These are phyloP conservation scores for Suillus alpinus DNA, from an alignment of 768 basidiomycete genomes.

Conservation along the genomic window DNA sequence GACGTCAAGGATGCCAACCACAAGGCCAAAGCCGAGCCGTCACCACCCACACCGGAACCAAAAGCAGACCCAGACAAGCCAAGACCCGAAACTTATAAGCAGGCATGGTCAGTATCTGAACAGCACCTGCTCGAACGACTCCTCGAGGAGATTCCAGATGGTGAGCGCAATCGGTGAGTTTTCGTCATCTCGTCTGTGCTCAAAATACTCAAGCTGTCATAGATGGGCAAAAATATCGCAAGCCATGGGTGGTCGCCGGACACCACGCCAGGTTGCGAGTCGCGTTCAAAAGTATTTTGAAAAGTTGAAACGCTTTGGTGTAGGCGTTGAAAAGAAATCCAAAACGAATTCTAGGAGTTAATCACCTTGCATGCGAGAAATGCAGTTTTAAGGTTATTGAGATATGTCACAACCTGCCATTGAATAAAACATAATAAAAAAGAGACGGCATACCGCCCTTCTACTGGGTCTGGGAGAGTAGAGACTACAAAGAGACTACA, in stretches of 20 bases:
- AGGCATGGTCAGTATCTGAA: constrained; percentile 72
- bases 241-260: constrained; percentile 75
- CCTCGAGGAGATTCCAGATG: constrained; percentile 72
- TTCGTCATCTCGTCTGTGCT: background rate
- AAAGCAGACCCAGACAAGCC: constrained; percentile 23
- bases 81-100: constrained; percentile 70
- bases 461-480: background rate
- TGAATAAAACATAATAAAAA: background rate
- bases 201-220: constrained; percentile 11
- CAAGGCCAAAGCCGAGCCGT: constrained; percentile 16
- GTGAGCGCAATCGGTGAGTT: constrained; percentile 68
- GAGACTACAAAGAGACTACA: background rate
- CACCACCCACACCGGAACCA: constrained; percentile 11
- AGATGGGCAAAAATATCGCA: constrained; percentile 82
- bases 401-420: background rate
- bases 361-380: background rate
- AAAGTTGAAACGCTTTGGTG: constrained; percentile 74
- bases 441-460: background rate
- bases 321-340: constrained; percentile 37
- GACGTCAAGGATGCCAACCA: constrained; percentile 15
- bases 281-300: constrained; percentile 87
- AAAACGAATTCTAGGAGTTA: constrained; percentile 20
- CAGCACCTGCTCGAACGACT: constrained; percentile 75
- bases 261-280: constrained; percentile 84
- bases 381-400: background rate